phyloP scores from a whole-genome alignment of 768 basidiomycete genomes.

The Lentinula boryana region DNA sequence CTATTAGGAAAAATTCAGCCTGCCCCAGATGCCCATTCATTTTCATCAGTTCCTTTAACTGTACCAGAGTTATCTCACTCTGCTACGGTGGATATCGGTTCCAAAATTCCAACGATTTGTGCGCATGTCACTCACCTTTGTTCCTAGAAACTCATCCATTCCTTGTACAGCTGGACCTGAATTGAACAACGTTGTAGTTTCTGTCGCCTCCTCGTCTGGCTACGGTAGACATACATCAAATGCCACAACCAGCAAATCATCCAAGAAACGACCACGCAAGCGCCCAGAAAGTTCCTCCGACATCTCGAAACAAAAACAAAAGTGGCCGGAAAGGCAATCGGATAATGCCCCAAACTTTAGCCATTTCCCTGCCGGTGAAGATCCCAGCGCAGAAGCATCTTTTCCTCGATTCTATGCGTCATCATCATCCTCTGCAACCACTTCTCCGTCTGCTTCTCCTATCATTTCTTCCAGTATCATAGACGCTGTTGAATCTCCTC shows the following conservation, averaged over 20 bases:
- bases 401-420: conserved; percentile 17
- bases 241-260: neutral
- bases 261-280: neutral
- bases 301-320: neutral
- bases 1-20: conserved; percentile 32
- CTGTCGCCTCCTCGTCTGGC: neutral
- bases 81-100: neutral
- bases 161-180: neutral
- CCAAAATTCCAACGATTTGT: neutral
- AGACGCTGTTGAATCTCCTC: neutral
- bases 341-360: conserved; percentile 21
- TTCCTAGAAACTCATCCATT: neutral
- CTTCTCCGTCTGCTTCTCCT: neutral
- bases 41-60: neutral
- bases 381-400: conserved; percentile 3
- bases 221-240: neutral
- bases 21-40: conserved; percentile 7
- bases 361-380: conserved; percentile 25
- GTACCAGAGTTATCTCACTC: neutral
- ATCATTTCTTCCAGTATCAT: neutral
- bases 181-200: neutral
- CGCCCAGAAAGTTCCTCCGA: conserved; percentile 5
- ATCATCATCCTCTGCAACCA: neutral
- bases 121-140: neutral
- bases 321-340: conserved; percentile 7